Base-by-base conservation (phyloP, 257 asterid genomes). In the Mitragyna speciosa region DNA sequence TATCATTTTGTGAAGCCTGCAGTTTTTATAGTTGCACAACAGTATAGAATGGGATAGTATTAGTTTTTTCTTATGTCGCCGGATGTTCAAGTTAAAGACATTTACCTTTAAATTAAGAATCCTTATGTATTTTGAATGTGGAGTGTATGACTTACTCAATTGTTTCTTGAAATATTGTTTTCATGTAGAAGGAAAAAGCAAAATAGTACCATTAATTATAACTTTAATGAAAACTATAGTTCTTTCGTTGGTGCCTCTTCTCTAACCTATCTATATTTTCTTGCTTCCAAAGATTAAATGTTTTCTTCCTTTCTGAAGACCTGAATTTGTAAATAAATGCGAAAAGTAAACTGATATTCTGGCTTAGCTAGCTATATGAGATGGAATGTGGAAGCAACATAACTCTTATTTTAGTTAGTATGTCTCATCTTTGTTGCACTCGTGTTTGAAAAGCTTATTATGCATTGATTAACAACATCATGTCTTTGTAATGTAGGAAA, bases 401-500 rank as follows among this genome's bases (percentile, higher is more conserved):
- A 71, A 22, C 65, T 43, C n/a, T 52, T 56, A 39, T 39, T 61
- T 28, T 64, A 61, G 45, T 70, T 81, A 43, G 47, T 36, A 22
- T 22, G 16, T 43, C 24, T 39, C 52, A 26, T 48, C 20, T n/a
- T 12, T 49, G 49, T 16, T 43, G 58, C 28, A 39, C n/a, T 78
- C 12, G 31, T 12, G 51, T 28, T 74, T 67, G 36, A 69, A 36
- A 31, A 31, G 16, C 31, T 56, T 45, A 78, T 56, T 30, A 68
- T 61, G 15, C 49, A 49, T 61, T n/a, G 26, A 33, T 52, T 59
- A 59, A 47, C 68, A 48, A 17, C 73, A 48, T 82, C 33, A 16
- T 59, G 61, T 15, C 54, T 49, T 83, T 31, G 10, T 30, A 54
- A 45, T 64, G 77, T 78, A 80, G 87, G 87, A 84, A 80, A 56